phyloP scores from a whole-genome alignment of 805 yeast species.

The Saturnispora sekii region DNA sequence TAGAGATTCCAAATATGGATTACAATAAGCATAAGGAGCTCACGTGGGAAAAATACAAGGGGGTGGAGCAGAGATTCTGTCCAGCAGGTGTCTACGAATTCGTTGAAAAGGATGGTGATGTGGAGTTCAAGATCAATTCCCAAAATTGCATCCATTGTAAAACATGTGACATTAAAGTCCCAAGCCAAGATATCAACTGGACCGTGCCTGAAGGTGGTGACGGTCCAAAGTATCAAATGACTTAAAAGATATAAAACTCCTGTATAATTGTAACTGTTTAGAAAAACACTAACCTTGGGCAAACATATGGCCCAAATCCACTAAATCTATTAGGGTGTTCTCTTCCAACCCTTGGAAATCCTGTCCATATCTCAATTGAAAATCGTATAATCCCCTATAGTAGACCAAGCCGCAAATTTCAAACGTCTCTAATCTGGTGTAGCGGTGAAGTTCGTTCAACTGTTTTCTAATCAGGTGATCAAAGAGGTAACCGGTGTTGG shows the following conservation, averaged over 20 bases:
- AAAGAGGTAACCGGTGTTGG: constrained; percentile 19
- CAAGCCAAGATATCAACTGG: constrained; percentile 92
- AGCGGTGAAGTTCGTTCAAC: constrained; percentile 15
- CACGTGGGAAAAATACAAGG: constrained; percentile 69
- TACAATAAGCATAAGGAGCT: constrained; percentile 53
- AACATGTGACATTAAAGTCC: constrained; percentile 96
- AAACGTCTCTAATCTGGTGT: constrained; percentile 18
- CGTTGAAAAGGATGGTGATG: constrained; percentile 43
- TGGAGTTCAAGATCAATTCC: constrained; percentile 83
- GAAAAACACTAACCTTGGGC: constrained; percentile 12
- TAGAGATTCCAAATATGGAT: constrained; percentile 59
- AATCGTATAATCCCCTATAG: constrained; percentile 10
- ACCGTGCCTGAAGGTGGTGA: constrained; percentile 98
- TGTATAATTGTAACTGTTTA: background rate
- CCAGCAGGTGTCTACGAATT: constrained; percentile 99
- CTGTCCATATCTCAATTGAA: constrained; percentile 19
- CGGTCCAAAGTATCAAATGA: constrained; percentile 92
- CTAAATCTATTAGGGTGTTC: constrained; percentile 14
- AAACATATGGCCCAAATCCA: constrained; percentile 22
- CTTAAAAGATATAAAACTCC: constrained; percentile 22
- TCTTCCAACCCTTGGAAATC: constrained; percentile 18
- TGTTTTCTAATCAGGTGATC: constrained; percentile 23
- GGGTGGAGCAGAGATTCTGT: constrained; percentile 86
- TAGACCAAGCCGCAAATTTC: constrained; percentile 27
- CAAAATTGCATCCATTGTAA: constrained; percentile 98